A percentile compares a stretch with the other conserved stretches of the same genome.
Conservation (phyloP, 345 rosid genomes). For the Eucalyptus curtisii region DNA sequence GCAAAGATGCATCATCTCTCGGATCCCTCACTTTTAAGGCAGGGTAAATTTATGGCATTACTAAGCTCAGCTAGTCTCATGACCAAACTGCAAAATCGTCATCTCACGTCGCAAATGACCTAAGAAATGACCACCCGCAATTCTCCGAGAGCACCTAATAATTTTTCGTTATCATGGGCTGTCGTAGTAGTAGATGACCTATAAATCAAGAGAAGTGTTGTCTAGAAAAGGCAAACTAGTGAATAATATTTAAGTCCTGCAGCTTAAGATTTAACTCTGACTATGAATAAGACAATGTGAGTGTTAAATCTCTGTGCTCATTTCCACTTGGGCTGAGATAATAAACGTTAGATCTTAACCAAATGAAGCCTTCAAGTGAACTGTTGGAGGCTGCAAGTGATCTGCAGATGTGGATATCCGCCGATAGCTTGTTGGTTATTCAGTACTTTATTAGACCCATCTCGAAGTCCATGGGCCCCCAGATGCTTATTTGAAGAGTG, state of each 20-base stretch:
- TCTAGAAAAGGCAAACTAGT: neutral
- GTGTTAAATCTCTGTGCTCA: neutral
- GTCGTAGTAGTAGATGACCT: neutral
- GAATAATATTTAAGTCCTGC: neutral
- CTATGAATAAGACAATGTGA: neutral
- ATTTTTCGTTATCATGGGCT: neutral
- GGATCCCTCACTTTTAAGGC: neutral
- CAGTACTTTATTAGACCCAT: neutral
- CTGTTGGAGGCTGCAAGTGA: neutral
- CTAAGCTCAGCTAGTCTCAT: neutral
- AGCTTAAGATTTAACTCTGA: neutral
- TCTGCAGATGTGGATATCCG: neutral
- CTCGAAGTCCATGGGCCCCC: neutral
- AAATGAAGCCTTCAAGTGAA: neutral
- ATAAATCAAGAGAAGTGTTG: neutral
- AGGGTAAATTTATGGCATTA: neutral
- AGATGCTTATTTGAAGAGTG: neutral
- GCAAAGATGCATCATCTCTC: neutral
- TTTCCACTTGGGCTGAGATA: neutral
- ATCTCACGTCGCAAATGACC: neutral
- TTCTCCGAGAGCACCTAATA: neutral
- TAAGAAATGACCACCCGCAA: neutral
- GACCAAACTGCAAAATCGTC: neutral
- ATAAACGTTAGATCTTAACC: neutral
- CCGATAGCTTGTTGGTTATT: neutral